Base-by-base conservation (phyloP, 2,329 filamentous ascomycete genomes). In the Chaetomium strumarium region DNA sequence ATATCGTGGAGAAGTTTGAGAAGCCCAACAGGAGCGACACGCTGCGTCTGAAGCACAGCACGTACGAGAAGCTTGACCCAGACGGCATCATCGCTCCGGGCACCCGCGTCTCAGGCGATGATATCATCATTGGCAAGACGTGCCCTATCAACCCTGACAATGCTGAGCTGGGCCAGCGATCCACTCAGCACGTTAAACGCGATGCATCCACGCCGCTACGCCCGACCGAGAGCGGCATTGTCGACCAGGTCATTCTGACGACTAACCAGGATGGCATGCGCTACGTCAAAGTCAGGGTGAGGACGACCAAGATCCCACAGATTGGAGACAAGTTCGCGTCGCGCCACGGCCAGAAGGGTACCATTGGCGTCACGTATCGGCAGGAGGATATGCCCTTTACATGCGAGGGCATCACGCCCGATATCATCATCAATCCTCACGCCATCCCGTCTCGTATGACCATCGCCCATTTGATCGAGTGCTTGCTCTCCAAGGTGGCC, bases 391-490 rank as follows among this genome's bases (percentile, higher is more conserved):
- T 99, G 95, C 95, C 95, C 0, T 99, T 99, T 70, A 93, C 90
- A 3, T 78, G 84, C 36, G 90, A 97, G 68, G 93, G 95, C 63
- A 81, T 99, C 49, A 87, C 86, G 0, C 93, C 95, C 0, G 95
- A 99, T 71, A 79, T 99, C 58, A 96, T 99, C 71, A 97, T 99
- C 78, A 99, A 99, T 71, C 93, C 93, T 1, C 93, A 99, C 79
- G 95, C 93, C 67, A 99, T 99, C 80, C 93, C 93, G 0, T 99
- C 93, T 51, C 93, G 93, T 82, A 99, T 99, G 93, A 99, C 95
- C 2, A 99, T 99, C 84, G 93, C 93, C 64, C 93, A 99, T 79
- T 91, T 99, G 81, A 95, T 99, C 68, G 93, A 99, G 77, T 99
- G 93, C 79, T 80, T 97, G 62, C 81, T 99, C 52, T 95, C 90